Base-by-base conservation (phyloP, 2,329 filamentous ascomycete species). In the Calonectria multiphialidica region DNA sequence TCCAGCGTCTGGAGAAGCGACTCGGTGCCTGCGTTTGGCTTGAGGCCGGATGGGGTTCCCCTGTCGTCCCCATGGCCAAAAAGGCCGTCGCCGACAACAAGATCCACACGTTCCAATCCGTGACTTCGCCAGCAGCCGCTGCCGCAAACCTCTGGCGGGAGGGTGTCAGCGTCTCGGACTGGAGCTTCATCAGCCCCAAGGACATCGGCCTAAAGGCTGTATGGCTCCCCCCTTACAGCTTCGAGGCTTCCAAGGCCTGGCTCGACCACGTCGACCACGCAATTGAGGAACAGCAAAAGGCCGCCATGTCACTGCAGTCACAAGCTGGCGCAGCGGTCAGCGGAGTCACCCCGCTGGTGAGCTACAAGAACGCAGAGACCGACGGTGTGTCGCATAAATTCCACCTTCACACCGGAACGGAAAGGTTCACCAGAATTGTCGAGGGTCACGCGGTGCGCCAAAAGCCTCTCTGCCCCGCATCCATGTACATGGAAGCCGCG, bases 401-500 rank as follows among this genome's bases (percentile, higher is more conserved):
- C 53, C 35, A 23, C 9, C 21, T 75, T 6, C 66, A 72, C 25
- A 70, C 68, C 13, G 50, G 40, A 23, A 74, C 72, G 0, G 72
- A 74, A 59, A 63, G 74, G 21, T 75, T 71, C 57, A 66, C 23
- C 4, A 69, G 33, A 3, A 75, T 77, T 44, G 74, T 75, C 15
- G n/a, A 42, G 13, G 75, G 76, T 2, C 76, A 78, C 47, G 66
- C 74, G 12, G 74, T 78, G 2, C 71, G 72, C 9, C 35, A 57
- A 23, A 55, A 70, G 47, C 76, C 76, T 7, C 49, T 78, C 3
- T 78, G 76, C 64, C 76, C 76, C 2, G 76, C 76, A 16, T 76
- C 76, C 2, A 66, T 78, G 71, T 78, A 78, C 64, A 74, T 77
- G 75, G 76, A 78, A 62, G 53, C 66, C 2, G 72, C 72, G 0